phyloP scores from a whole-genome alignment of 1,284 basidiomycete species.

The Cerrena zonata region DNA sequence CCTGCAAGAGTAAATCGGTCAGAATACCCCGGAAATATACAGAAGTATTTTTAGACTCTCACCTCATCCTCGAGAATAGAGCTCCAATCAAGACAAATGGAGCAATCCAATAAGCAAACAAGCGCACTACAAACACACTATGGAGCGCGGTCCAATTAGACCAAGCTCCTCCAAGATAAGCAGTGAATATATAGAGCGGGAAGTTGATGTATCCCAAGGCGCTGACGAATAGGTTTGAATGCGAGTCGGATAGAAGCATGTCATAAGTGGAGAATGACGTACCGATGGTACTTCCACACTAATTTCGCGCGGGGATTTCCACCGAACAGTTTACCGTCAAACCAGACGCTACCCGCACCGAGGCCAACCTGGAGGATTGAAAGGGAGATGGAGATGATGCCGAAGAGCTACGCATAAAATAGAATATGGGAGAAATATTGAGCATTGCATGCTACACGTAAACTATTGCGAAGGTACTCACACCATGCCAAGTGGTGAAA shows the following conservation, averaged over 20 bases:
- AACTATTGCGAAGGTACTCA: constrained; percentile 29
- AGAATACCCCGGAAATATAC: neutral
- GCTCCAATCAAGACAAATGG: constrained; percentile 31
- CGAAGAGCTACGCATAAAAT: constrained; percentile 41
- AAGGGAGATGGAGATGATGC: constrained; percentile 50
- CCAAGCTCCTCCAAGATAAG: constrained; percentile 59
- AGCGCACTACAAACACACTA: constrained; percentile 34
- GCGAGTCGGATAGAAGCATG: neutral
- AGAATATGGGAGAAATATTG: constrained; percentile 1
- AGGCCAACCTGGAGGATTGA: constrained; percentile 48
- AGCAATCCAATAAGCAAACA: constrained; percentile 49
- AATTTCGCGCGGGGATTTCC: constrained; percentile 60
- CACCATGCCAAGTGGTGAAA: constrained; percentile 65
- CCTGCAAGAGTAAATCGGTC: constrained; percentile 11
- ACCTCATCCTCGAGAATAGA: constrained; percentile 23
- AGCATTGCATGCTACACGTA: neutral
- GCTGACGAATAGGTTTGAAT: constrained; percentile 30
- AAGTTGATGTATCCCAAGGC: constrained; percentile 63
- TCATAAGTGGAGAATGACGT: constrained; percentile 11
- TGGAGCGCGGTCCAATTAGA: constrained; percentile 48
- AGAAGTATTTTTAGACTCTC: constrained; percentile 6
- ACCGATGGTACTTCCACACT: constrained; percentile 77
- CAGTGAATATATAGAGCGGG: constrained; percentile 47
- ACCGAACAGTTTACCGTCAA: constrained; percentile 54
- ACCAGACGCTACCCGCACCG: constrained; percentile 69